Percentiles rank a stretch among this genome's conserved stretches.
These are phyloP conservation scores for Anisodus tanguticus DNA, from an alignment of 257 asterid genomes.

Conservation along the genomic window DNA sequence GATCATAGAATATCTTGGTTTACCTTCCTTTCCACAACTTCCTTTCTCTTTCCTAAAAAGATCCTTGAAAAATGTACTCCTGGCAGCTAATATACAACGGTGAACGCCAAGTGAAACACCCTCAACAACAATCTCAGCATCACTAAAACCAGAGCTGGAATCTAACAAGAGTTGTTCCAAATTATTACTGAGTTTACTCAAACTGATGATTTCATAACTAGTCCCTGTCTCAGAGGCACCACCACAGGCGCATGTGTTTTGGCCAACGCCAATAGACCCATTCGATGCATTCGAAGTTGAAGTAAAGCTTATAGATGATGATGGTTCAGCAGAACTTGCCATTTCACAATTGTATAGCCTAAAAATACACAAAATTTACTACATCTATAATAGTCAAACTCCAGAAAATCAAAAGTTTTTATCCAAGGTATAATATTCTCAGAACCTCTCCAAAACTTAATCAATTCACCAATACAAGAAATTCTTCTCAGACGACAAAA, in stretches of 20 bases:
- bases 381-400: constrained; percentile 8
- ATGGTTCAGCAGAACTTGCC: constrained; percentile 52
- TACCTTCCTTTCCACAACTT: constrained; percentile 47
- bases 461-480: neutral
- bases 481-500: neutral
- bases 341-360: constrained; percentile 8
- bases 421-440: neutral
- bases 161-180: constrained; percentile 47
- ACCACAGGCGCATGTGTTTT: constrained; percentile 32
- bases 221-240: constrained; percentile 42
- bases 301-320: constrained; percentile 65
- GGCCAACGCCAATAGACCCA: constrained; percentile 45
- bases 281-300: constrained; percentile 59
- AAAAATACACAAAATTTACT: neutral
- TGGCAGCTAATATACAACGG: constrained; percentile 68
- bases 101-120: constrained; percentile 56
- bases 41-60: constrained; percentile 52
- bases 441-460: constrained; percentile 7
- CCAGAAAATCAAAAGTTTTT: neutral
- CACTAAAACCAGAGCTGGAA: constrained; percentile 48
- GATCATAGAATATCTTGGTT: constrained; percentile 48
- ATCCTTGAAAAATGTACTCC: constrained; percentile 59
- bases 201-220: constrained; percentile 18
- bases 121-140: constrained; percentile 64
- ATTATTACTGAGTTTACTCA: constrained; percentile 29